Base-by-base conservation (phyloP, 805 yeast species). In the Naumovozyma castellii region DNA sequence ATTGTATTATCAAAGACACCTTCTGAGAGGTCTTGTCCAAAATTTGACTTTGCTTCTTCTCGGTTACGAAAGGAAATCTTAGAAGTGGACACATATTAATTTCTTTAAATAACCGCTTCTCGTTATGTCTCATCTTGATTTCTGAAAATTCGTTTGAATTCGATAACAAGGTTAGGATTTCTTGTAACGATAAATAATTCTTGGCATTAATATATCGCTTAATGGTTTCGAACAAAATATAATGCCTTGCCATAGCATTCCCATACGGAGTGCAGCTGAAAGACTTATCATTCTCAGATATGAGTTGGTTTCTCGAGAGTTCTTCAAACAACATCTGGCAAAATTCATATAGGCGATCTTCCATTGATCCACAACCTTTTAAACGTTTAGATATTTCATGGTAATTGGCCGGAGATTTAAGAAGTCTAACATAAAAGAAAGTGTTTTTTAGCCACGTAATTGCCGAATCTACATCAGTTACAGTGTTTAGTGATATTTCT, bases 371-470 rank as follows among this genome's bases (percentile, higher is more conserved):
- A 5, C 13, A 6, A 29, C 5, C 15, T 5, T 41, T 43, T 9
- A 44, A 18, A 36, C 44, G 48, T n/a, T 51, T 55, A 16, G 51
- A 53, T n/a, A 60, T 56, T 34, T 56, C 53, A 13, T 20, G 27
- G 45, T 72, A 73, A 13, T 65, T 63, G 0, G 53, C 36, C 3
- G 75, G 73, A 43, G 68, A 68, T 32, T 59, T 50, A 14, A 44
- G 44, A 38, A 56, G 66, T 38, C 80, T 53, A 2, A 69, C 65
- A 45, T 71, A 75, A 37, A 75, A 69, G 48, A 68, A 75, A 0
- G 79, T 74, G 9, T 65, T 65, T 25, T 61, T 55, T 19, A 75
- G 41, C 79, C 79, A 75, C 2, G 55, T 51, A 6, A 67, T 46
- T 0, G 76, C 73, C 30, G 64, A 62, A 28, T 61, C 59, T 0